Conservation (phyloP, 2,329 filamentous ascomycete genomes). For the Colletotrichum liaoningense region DNA sequence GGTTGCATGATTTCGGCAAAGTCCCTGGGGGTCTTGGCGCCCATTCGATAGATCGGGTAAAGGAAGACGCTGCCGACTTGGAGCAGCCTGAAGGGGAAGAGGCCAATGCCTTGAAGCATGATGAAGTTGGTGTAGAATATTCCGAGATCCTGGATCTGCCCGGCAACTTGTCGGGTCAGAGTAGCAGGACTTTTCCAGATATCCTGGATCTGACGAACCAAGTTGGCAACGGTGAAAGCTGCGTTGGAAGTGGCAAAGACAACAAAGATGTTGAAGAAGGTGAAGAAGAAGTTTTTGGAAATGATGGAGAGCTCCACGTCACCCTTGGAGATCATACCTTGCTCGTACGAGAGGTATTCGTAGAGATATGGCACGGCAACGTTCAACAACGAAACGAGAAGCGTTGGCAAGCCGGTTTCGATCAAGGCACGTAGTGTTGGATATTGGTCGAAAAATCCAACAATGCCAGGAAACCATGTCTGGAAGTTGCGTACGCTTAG, state of each 20-base stretch:
- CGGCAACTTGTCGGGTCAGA: constrained; percentile 80
- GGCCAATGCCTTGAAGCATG: constrained; percentile 90
- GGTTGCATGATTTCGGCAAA: constrained; percentile 85
- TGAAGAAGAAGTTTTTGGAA: constrained; percentile 99
- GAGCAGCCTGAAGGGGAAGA: constrained; percentile 91
- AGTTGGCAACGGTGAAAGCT: constrained; percentile 82
- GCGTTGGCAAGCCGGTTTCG: constrained; percentile 87
- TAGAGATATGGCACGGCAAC: constrained; percentile 93
- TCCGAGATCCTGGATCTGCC: constrained; percentile 78
- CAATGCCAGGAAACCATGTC: constrained; percentile 77
- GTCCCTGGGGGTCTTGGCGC: constrained; percentile 89
- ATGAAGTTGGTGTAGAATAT: constrained; percentile 95
- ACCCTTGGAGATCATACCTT: constrained; percentile 95
- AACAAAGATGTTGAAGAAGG: constrained; percentile 98
- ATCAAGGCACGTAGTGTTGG: constrained; percentile 80
- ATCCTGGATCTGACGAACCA: constrained; percentile 78
- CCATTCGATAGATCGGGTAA: constrained; percentile 83
- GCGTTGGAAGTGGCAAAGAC: constrained; percentile 92
- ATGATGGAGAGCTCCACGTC: constrained; percentile 95
- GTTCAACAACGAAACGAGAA: constrained; percentile 88
- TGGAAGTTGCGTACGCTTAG: constrained; percentile 85
- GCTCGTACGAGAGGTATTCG: constrained; percentile 88
- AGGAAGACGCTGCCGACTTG: constrained; percentile 88
- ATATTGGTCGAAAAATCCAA: constrained; percentile 74
- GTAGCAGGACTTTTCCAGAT: constrained; percentile 82